A percentile compares a stretch with the other conserved stretches of the same genome.
These are phyloP conservation scores for Suhomyces kilbournensis DNA, from an alignment of 805 yeast species.

Conservation along the genomic window DNA sequence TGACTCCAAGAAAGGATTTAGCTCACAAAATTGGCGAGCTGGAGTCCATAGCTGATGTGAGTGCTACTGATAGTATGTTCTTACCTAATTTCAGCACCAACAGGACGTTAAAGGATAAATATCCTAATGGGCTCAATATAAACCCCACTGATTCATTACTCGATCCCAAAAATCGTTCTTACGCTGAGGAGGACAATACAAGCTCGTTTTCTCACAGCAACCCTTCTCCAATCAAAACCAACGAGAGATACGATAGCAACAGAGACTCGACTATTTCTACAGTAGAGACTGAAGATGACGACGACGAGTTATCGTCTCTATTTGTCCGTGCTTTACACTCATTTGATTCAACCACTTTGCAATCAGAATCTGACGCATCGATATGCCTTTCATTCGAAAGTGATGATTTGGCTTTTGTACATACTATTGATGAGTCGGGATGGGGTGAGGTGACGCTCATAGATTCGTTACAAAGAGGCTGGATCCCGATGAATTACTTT, in stretches of 20 bases:
- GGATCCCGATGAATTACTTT: slow-evolving; percentile 86
- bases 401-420: slow-evolving; percentile 73
- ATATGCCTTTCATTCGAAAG: slow-evolving; percentile 71
- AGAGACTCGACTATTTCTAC: slow-evolving; percentile 5
- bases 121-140: slow-evolving; percentile 25
- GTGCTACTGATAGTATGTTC: not conserved
- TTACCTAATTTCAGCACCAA: slow-evolving; percentile 11
- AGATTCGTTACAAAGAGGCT: slow-evolving; percentile 63
- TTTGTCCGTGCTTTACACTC: slow-evolving; percentile 59
- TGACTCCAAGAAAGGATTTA: not conserved
- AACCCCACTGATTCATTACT: slow-evolving; percentile 13
- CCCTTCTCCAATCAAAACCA: not conserved
- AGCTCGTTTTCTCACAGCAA: not conserved
- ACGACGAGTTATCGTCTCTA: slow-evolving; percentile 48
- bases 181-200: not conserved
- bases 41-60: not conserved
- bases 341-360: slow-evolving; percentile 56
- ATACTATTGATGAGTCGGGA: slow-evolving; percentile 74
- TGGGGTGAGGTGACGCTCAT: slow-evolving; percentile 84
- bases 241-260: not conserved
- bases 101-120: slow-evolving; percentile 10
- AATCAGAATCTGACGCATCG: slow-evolving; percentile 62
- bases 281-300: slow-evolving; percentile 20
- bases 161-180: slow-evolving; percentile 12
- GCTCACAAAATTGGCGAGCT: not conserved